A percentile compares a stretch with the other conserved stretches of the same genome.
These are phyloP conservation scores for Colletotrichum godetiae DNA, from an alignment of 2,329 filamentous ascomycete species.

Conservation along the genomic window DNA sequence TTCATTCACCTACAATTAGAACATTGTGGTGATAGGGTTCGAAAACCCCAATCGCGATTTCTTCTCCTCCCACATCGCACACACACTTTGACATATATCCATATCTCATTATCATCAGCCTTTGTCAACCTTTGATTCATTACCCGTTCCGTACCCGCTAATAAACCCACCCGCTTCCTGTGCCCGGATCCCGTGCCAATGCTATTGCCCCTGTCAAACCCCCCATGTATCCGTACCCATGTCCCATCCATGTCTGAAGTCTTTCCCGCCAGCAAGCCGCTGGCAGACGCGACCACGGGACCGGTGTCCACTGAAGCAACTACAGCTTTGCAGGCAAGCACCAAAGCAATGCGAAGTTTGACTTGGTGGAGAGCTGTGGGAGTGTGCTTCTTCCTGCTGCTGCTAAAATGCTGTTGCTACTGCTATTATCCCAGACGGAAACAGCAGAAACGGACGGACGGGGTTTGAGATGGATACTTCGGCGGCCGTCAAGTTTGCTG, in stretches of 20 bases:
- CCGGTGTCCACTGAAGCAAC: not conserved
- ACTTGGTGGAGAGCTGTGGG: not conserved
- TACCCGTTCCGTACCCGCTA: not conserved
- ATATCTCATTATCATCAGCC: not conserved
- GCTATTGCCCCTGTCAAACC: not conserved
- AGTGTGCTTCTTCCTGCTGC: not conserved
- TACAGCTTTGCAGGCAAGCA: not conserved
- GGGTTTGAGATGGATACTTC: not conserved
- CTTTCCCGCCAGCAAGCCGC: not conserved
- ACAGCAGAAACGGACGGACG: not conserved
- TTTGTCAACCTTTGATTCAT: not conserved
- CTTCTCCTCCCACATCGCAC: conserved; percentile 11
- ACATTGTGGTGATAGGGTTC: conserved; percentile 17
- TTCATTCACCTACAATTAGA: not conserved
- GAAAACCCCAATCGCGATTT: conserved; percentile 26
- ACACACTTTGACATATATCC: not conserved
- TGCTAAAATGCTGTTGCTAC: not conserved
- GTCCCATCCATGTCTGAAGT: not conserved
- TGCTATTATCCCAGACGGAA: not conserved
- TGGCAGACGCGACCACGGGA: conserved; percentile 3
- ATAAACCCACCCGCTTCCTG: not conserved
- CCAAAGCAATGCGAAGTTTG: not conserved
- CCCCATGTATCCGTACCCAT: not conserved
- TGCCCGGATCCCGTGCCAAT: not conserved
- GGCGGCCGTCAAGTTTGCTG: not conserved